A percentile compares a stretch with the other conserved stretches of the same genome.
Conservation (phyloP, 2,329 filamentous ascomycete genomes). For the Davidsoniella eucalypti region DNA sequence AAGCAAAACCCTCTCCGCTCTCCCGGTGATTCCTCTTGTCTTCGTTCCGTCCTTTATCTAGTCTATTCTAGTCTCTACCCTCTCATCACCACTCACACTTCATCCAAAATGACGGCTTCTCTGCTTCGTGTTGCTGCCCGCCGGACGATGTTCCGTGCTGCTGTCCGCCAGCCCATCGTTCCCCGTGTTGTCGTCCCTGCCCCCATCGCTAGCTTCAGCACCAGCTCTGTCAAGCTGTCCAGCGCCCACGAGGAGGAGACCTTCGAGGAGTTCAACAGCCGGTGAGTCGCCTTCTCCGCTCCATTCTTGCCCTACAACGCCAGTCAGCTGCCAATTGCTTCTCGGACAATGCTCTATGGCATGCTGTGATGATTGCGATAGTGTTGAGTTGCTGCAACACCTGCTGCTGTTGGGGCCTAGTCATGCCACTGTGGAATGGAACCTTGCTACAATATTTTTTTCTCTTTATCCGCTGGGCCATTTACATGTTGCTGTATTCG, state of each 20-base stretch:
- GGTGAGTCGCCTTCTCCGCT: conserved; percentile 34
- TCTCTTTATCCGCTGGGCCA: background rate
- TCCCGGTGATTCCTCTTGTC: background rate
- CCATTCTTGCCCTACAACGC: background rate
- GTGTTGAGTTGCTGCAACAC: background rate
- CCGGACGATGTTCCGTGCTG: conserved; percentile 44
- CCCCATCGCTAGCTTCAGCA: conserved; percentile 30
- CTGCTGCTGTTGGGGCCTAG: background rate
- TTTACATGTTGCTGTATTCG: background rate
- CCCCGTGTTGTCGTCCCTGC: conserved; percentile 35
- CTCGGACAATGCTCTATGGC: background rate
- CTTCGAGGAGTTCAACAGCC: conserved; percentile 95
- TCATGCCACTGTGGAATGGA: conserved; percentile 1
- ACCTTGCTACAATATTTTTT: conserved; percentile 1
- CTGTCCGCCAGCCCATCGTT: conserved; percentile 41
- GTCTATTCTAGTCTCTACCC: background rate
- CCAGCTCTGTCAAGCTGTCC: conserved; percentile 45
- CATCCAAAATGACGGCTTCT: conserved; percentile 42
- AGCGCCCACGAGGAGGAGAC: conserved; percentile 76
- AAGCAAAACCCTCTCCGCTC: conserved; percentile 16
- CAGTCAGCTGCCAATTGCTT: background rate
- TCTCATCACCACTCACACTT: conserved; percentile 17
- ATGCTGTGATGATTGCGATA: background rate
- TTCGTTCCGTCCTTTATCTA: background rate
- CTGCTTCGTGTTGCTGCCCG: conserved; percentile 58